Percentiles rank a stretch among this genome's conserved stretches.
Evolutionary conservation across 2,329 filamentous ascomycete genomes (phyloP).

Genomic region (Neopestalotiopsis sp.): DNA sequence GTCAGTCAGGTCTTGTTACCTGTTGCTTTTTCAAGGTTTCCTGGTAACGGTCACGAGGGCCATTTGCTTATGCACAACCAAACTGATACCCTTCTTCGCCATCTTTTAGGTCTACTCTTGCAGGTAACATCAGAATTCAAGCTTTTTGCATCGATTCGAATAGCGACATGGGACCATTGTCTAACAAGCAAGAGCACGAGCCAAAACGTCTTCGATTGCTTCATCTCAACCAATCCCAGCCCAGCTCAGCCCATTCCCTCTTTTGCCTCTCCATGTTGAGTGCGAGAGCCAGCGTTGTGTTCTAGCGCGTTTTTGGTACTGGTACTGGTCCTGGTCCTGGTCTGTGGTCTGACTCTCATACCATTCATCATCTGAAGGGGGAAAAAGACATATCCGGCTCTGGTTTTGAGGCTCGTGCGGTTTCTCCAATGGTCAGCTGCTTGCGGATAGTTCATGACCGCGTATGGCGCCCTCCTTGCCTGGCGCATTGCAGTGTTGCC

Average conservation of each 20-base stretch:
- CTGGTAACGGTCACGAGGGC: conserved; percentile 13
- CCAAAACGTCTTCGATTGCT: background rate
- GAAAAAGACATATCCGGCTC: background rate
- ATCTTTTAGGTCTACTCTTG: background rate
- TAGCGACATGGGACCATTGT: background rate
- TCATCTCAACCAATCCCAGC: background rate
- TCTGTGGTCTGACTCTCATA: no score
- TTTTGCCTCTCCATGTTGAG: no score
- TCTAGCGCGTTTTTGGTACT: background rate
- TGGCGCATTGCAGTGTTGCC: no score
- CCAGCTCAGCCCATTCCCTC: background rate
- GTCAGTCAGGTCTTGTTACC: background rate
- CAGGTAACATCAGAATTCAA: background rate
- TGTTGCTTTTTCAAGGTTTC: conserved; percentile 1
- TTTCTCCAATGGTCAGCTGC: background rate
- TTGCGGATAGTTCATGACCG: no score
- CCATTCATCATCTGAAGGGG: background rate
- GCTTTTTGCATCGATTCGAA: background rate
- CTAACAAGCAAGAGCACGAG: background rate
- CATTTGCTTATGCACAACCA: conserved; percentile 1
- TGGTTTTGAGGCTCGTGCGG: background rate
- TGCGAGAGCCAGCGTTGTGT: background rate
- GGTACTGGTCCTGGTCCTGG: no score
- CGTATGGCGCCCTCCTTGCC: no score
- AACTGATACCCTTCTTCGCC: background rate